Percentiles rank a stretch among this genome's conserved stretches.
phyloP scores from a whole-genome alignment of 1,284 basidiomycete species.

The Ganoderma sp. region DNA sequence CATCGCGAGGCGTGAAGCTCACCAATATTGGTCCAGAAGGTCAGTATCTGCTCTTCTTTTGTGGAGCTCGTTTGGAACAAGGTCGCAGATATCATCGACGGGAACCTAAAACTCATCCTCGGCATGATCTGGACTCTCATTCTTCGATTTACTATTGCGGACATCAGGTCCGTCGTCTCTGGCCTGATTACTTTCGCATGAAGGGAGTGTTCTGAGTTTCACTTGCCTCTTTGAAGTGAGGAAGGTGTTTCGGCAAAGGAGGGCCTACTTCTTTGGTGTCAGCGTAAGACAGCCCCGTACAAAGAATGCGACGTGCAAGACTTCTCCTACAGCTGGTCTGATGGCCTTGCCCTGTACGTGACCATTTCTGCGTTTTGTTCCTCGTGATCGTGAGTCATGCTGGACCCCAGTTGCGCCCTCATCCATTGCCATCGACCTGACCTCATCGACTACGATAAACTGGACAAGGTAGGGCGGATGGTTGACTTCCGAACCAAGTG shows the following conservation, averaged over 20 bases:
- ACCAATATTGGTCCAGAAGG: conserved; percentile 98
- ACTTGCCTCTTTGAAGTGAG: conserved; percentile 62
- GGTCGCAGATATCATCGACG: conserved; percentile 90
- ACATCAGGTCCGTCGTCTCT: conserved; percentile 80
- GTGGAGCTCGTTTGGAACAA: neutral
- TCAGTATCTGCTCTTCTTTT: conserved; percentile 33
- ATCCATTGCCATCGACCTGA: conserved; percentile 98
- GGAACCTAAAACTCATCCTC: conserved; percentile 95
- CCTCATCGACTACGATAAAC: conserved; percentile 84
- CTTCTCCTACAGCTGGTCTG: conserved; percentile 91
- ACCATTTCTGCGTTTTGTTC: neutral
- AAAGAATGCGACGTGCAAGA: conserved; percentile 92
- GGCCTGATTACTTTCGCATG: neutral
- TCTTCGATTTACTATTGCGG: conserved; percentile 95
- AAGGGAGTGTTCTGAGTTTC: conserved; percentile 13
- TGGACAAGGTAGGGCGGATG: conserved; percentile 68
- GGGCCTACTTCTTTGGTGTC: conserved; percentile 96
- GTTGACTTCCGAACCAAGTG: neutral
- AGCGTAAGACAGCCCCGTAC: conserved; percentile 93
- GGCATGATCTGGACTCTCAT: conserved; percentile 99
- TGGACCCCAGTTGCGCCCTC: conserved; percentile 79
- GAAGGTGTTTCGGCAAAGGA: conserved; percentile 98
- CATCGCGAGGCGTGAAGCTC: conserved; percentile 91
- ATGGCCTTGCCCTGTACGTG: conserved; percentile 88
- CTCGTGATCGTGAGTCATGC: conserved; percentile 20